These are phyloP conservation scores for Nicotiana benthamiana DNA, from an alignment of 257 asterid species.

Conservation along the genomic window DNA sequence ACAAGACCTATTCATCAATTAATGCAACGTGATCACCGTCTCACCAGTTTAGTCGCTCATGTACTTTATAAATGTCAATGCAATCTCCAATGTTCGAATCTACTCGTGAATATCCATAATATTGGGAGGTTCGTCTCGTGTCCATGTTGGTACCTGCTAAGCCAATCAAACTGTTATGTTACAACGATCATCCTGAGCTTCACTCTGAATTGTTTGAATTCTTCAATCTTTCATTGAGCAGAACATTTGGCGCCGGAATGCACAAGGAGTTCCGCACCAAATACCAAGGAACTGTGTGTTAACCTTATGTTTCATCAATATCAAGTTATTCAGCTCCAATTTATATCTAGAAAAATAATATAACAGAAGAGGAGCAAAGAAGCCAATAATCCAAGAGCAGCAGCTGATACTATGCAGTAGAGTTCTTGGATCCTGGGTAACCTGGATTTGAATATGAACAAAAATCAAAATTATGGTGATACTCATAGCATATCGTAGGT, in stretches of 20 bases:
- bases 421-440: background rate
- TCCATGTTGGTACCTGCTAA: background rate
- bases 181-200: background rate
- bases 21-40: too few relatives aligned
- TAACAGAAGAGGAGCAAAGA: slow-evolving; percentile 7
- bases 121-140: background rate
- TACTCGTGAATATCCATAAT: background rate
- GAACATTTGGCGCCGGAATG: background rate
- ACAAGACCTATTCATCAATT: too few relatives aligned
- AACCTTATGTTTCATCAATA: background rate
- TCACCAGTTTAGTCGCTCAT: background rate
- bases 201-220: background rate
- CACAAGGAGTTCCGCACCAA: background rate
- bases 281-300: background rate
- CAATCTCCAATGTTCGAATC: background rate
- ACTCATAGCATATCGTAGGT: background rate
- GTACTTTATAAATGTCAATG: background rate
- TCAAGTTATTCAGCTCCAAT: background rate
- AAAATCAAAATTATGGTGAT: background rate
- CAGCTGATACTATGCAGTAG: background rate
- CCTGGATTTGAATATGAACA: background rate
- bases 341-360: background rate
- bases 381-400: slow-evolving; percentile 1
- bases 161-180: background rate
- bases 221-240: background rate